These are phyloP conservation scores for Aurifilum marmelostoma DNA, from an alignment of 2,329 filamentous ascomycete genomes.

Conservation along the genomic window DNA sequence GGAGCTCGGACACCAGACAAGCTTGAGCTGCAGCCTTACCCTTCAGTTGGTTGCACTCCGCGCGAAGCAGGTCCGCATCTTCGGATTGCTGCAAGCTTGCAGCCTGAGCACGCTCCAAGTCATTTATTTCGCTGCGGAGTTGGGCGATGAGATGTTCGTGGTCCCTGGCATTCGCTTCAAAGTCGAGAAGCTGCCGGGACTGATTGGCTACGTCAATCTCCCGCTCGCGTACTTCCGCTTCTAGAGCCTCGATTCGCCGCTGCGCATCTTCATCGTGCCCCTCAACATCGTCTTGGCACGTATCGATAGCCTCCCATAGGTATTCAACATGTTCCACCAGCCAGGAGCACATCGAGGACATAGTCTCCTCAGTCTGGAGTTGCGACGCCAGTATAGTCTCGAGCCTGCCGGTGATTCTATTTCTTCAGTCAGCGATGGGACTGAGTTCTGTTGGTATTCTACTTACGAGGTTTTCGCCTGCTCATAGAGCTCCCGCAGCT, in stretches of 20 bases:
- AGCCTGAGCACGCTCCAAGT: conserved; percentile 29
- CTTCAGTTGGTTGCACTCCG: conserved; percentile 27
- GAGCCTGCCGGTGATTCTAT: conserved; percentile 17
- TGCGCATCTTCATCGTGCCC: conserved; percentile 29
- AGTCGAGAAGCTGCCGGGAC: not conserved
- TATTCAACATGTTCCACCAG: conserved; percentile 19
- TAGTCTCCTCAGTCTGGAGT: conserved; percentile 13
- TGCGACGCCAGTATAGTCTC: conserved; percentile 16
- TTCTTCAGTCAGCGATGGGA: not conserved
- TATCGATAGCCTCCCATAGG: conserved; percentile 26
- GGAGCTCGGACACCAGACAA: conserved; percentile 29
- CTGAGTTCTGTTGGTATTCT: not conserved
- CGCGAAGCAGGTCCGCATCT: conserved; percentile 16
- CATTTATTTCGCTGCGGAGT: conserved; percentile 29
- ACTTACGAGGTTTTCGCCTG: conserved; percentile 22
- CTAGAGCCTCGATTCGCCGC: conserved; percentile 26
- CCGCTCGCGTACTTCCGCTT: conserved; percentile 22
- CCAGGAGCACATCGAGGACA: conserved; percentile 10
- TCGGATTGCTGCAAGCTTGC: conserved; percentile 20
- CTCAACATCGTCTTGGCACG: conserved; percentile 23
- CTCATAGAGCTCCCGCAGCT: conserved; percentile 20
- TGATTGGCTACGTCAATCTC: conserved; percentile 11
- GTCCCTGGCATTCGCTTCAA: not conserved
- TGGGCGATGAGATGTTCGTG: conserved; percentile 20
- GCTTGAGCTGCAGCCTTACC: conserved; percentile 30